A percentile compares a stretch with the other conserved stretches of the same genome.
These are phyloP conservation scores for Begonia fuchsioides DNA, from an alignment of 306 rosid species.

Conservation along the genomic window DNA sequence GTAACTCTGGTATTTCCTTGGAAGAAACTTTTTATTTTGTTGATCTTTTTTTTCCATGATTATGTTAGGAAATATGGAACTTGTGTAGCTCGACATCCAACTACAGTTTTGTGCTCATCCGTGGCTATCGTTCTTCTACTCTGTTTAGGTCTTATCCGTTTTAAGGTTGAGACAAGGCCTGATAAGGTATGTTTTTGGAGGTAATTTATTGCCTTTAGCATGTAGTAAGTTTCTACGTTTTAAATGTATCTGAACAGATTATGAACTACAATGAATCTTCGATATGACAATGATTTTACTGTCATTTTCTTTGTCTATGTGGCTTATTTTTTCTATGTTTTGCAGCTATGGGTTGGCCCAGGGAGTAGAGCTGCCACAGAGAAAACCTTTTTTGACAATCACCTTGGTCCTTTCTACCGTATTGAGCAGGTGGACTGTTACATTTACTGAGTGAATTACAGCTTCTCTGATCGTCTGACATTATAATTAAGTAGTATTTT, in stretches of 20 bases:
- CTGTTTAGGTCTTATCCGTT: constrained; percentile 73
- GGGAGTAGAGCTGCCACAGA: constrained; percentile 94
- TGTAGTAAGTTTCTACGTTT: too few relatives aligned
- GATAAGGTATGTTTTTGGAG: constrained; percentile 45
- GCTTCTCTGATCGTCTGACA: not conserved
- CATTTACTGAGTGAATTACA: not conserved
- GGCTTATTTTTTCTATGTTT: not conserved
- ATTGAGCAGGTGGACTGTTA: constrained; percentile 71
- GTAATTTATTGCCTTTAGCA: too few relatives aligned
- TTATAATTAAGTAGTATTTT: not conserved
- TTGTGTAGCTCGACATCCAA: constrained; percentile 82
- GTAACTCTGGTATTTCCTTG: not conserved
- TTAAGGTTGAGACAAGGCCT: constrained; percentile 93
- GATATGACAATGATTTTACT: too few relatives aligned
- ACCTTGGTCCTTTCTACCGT: constrained; percentile 95
- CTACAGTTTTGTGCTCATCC: constrained; percentile 55
- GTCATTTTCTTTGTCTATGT: too few relatives aligned
- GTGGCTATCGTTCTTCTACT: constrained; percentile 58
- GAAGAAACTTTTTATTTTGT: too few relatives aligned
- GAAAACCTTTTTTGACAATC: constrained; percentile 74
- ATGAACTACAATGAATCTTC: not conserved
- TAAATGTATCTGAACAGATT: too few relatives aligned
- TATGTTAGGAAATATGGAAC: constrained; percentile 64
- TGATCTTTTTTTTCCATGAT: not conserved
- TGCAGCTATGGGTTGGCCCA: constrained; percentile 98